These are phyloP conservation scores for Lippia alba DNA, from an alignment of 305 asterid genomes.

Conservation along the genomic window DNA sequence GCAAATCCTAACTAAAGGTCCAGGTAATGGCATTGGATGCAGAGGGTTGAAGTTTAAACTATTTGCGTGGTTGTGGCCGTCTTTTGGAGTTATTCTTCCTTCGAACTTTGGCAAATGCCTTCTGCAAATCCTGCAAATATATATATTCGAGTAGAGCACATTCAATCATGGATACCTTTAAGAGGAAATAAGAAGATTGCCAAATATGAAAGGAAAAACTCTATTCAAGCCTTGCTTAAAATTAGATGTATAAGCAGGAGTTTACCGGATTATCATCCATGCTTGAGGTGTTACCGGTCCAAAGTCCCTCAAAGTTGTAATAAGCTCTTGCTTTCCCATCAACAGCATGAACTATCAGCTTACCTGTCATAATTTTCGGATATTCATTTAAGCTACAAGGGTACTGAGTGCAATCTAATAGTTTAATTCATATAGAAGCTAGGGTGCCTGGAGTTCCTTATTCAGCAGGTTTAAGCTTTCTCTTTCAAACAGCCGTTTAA, in stretches of 20 bases:
- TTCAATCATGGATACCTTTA: conserved; percentile 17
- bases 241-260: not conserved
- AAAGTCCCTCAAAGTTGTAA: conserved; percentile 86
- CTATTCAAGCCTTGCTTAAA: not conserved
- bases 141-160: conserved; percentile 3
- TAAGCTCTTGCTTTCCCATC: conserved; percentile 93
- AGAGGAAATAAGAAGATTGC: conserved; percentile 16
- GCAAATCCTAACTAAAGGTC: no score
- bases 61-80: conserved; percentile 48
- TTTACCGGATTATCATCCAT: conserved; percentile 54
- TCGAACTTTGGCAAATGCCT: conserved; percentile 80
- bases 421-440: conserved; percentile 7
- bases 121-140: conserved; percentile 70
- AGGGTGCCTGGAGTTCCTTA: conserved; percentile 9
- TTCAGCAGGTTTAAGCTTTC: conserved; percentile 23
- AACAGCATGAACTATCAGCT: conserved; percentile 76
- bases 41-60: conserved; percentile 14
- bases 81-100: conserved; percentile 87
- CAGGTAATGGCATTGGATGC: not conserved
- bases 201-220: conserved; percentile 1
- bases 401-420: not conserved
- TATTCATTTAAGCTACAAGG: conserved; percentile 21
- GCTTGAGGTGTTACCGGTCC: conserved; percentile 52
- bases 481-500: not conserved
- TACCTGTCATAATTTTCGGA: conserved; percentile 43